Evolutionary conservation across 805 yeast genomes (phyloP).

Genomic region (Cyberlindnera maritima): DNA sequence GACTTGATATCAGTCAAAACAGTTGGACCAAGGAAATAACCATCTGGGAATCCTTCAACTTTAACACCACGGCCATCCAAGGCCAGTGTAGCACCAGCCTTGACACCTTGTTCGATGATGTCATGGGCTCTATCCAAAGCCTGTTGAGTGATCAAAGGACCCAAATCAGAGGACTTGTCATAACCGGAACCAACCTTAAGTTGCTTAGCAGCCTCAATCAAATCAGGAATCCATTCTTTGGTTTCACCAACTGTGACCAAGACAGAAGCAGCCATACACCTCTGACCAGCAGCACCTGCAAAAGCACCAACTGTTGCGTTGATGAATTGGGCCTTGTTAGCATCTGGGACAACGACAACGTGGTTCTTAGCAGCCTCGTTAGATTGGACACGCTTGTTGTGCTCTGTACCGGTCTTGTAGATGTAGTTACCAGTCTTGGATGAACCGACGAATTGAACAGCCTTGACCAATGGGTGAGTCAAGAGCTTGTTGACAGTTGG

Average conservation of each 20-base stretch:
- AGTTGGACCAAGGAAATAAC: slow-evolving; percentile 75
- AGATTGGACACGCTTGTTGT: slow-evolving; percentile 76
- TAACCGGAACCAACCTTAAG: slow-evolving; percentile 66
- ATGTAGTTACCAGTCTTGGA: slow-evolving; percentile 75
- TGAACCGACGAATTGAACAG: slow-evolving; percentile 74
- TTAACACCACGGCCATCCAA: slow-evolving; percentile 61
- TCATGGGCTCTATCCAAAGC: slow-evolving; percentile 50
- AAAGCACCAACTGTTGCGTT: slow-evolving; percentile 72
- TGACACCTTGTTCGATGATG: slow-evolving; percentile 50
- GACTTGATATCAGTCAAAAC: slow-evolving; percentile 58
- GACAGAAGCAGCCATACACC: slow-evolving; percentile 79
- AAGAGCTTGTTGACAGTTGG: slow-evolving; percentile 67
- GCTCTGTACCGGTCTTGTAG: slow-evolving; percentile 61
- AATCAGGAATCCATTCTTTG: slow-evolving; percentile 59
- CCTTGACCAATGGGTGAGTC: slow-evolving; percentile 69
- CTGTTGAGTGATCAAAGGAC: slow-evolving; percentile 65
- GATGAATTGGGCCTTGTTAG: slow-evolving; percentile 60
- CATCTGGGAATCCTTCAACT: slow-evolving; percentile 50
- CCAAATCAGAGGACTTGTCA: slow-evolving; percentile 57
- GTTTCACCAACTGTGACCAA: slow-evolving; percentile 66
- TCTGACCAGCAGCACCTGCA: slow-evolving; percentile 82
- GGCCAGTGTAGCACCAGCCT: slow-evolving; percentile 55
- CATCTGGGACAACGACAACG: slow-evolving; percentile 69
- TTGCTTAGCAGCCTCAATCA: slow-evolving; percentile 53
- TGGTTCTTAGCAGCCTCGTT: slow-evolving; percentile 79